phyloP scores from a whole-genome alignment of 371 early-diverging fungal species.

The Mortierella sp. region DNA sequence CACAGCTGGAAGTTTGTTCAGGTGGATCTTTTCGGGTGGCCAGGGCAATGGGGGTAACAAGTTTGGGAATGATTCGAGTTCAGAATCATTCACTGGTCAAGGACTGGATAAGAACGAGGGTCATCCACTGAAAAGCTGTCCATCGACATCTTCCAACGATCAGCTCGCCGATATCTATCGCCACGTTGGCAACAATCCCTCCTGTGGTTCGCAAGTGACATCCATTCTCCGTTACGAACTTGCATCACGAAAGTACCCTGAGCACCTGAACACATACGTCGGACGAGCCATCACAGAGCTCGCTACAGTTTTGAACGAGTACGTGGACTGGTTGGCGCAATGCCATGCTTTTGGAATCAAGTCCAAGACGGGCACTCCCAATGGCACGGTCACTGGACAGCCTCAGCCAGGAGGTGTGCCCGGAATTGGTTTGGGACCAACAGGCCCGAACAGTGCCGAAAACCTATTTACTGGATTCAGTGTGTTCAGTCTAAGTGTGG shows the following conservation, averaged over 20 bases:
- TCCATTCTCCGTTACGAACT: slow-evolving; percentile 21
- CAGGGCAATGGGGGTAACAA: slow-evolving; percentile 7
- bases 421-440: slow-evolving; percentile 34
- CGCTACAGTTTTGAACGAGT: slow-evolving; percentile 41
- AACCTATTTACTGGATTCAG: slow-evolving; percentile 28
- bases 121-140: slow-evolving; percentile 27
- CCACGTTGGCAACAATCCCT: slow-evolving; percentile 13
- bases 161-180: slow-evolving; percentile 22
- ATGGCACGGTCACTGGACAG: neutral
- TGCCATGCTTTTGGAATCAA: slow-evolving; percentile 50
- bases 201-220: slow-evolving; percentile 15
- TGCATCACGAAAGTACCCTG: slow-evolving; percentile 35
- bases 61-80: slow-evolving; percentile 8
- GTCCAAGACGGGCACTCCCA: slow-evolving; percentile 6
- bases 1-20: slow-evolving; percentile 41
- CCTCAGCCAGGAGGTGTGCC: slow-evolving; percentile 43
- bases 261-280: slow-evolving; percentile 39
- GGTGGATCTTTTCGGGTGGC: slow-evolving; percentile 43
- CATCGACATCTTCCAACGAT: slow-evolving; percentile 29
- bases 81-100: neutral
- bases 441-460: neutral
- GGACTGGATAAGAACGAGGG: slow-evolving; percentile 6
- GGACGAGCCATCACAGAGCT: slow-evolving; percentile 38
- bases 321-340: slow-evolving; percentile 50
- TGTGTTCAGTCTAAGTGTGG: slow-evolving; percentile 42